Percentiles rank a stretch among this genome's conserved stretches.
phyloP scores from a whole-genome alignment of 1,284 basidiomycete species.

The Rhizoctonia solani region DNA sequence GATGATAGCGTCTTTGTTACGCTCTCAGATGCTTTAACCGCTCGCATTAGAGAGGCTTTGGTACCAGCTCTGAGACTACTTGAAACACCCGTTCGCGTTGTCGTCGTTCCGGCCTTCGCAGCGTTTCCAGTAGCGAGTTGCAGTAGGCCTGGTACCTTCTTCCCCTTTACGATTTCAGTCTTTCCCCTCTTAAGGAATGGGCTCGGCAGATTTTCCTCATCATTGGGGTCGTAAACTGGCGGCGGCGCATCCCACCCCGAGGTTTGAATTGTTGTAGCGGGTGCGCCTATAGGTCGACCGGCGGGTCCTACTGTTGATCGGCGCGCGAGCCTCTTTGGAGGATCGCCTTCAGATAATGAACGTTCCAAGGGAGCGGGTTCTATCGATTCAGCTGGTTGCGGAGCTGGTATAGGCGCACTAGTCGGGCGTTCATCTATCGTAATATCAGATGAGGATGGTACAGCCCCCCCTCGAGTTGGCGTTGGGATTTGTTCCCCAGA shows the following conservation, averaged over 20 bases:
- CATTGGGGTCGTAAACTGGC: conserved; percentile 65
- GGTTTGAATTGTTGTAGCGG: conserved; percentile 17
- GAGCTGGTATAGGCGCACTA: conserved; percentile 7
- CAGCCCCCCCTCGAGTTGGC: conserved; percentile 61
- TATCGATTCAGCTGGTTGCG: conserved; percentile 6
- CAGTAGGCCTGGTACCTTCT: conserved; percentile 20
- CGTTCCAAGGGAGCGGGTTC: conserved; percentile 48
- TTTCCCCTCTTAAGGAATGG: conserved; percentile 65
- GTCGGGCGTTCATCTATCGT: conserved; percentile 57
- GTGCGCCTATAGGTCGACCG: conserved; percentile 38
- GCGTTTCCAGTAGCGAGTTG: conserved; percentile 29
- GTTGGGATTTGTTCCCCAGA: conserved; percentile 72
- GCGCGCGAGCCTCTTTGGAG: conserved; percentile 21
- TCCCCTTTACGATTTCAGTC: background rate
- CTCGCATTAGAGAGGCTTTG: conserved; percentile 15
- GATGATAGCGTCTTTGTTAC: conserved; percentile 22
- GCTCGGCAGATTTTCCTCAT: conserved; percentile 82
- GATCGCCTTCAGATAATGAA: conserved; percentile 34
- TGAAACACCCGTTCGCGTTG: background rate
- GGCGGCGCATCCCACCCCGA: conserved; percentile 41
- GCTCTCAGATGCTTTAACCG: conserved; percentile 21
- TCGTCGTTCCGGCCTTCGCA: conserved; percentile 18
- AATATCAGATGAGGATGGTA: conserved; percentile 65
- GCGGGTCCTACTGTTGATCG: conserved; percentile 37
- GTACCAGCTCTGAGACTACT: conserved; percentile 8